Percentiles rank a stretch among this genome's conserved stretches.
Evolutionary conservation across 352 stramenopile species (phyloP).

Genomic region (Globisporangium middletonii): DNA sequence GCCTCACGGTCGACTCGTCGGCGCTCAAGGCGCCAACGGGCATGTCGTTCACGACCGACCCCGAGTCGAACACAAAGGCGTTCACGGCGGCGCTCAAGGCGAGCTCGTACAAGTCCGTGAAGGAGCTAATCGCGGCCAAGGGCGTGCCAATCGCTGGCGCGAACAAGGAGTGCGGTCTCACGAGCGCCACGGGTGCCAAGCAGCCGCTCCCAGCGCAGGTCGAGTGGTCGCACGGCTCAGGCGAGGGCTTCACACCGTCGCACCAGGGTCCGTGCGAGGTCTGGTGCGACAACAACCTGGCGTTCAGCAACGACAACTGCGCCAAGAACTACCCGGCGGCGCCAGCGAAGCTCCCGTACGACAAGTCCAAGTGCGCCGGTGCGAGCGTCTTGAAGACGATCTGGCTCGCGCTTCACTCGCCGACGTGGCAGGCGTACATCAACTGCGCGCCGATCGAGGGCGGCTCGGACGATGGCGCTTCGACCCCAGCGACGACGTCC

Average conservation of each 20-base stretch:
- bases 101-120: slow-evolving; percentile 16
- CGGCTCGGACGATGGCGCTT: neutral
- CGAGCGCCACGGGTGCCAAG: slow-evolving; percentile 22
- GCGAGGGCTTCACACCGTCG: slow-evolving; percentile 21
- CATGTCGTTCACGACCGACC: slow-evolving; percentile 12
- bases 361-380: slow-evolving; percentile 34
- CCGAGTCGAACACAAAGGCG: slow-evolving; percentile 17
- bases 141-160: slow-evolving; percentile 4
- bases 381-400: slow-evolving; percentile 27
- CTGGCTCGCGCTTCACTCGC: slow-evolving; percentile 33
- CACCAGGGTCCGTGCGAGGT: slow-evolving; percentile 45
- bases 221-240: slow-evolving; percentile 26
- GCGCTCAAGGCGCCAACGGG: slow-evolving; percentile 12
- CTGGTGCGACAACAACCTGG: slow-evolving; percentile 41
- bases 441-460: slow-evolving; percentile 4
- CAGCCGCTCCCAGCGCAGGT: slow-evolving; percentile 25
- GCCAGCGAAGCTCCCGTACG: slow-evolving; percentile 31
- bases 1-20: slow-evolving; percentile 8
- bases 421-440: slow-evolving; percentile 25
- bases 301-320: slow-evolving; percentile 47
- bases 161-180: slow-evolving; percentile 12
- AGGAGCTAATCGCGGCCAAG: slow-evolving; percentile 5
- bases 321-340: slow-evolving; percentile 25
- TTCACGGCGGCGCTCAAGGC: slow-evolving; percentile 19
- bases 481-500: neutral